Evolutionary conservation across 345 rosid genomes (phyloP), one percentile per base, ranked within the genome.

Genomic region (Pugionium dolabratum): DNA sequence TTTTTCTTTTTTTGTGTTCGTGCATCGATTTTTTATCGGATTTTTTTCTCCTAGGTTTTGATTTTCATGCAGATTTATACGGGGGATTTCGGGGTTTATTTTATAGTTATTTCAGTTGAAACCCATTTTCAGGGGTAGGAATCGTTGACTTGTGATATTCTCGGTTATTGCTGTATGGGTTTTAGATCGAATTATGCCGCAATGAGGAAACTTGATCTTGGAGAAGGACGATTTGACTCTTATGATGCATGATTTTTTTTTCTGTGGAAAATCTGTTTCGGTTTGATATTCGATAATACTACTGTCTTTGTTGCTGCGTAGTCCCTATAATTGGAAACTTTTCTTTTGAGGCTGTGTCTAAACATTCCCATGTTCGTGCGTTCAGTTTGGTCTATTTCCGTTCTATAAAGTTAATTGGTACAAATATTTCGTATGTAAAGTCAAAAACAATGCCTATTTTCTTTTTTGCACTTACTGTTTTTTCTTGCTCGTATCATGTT

Each of bases 81-180:
- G 1, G 5, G n/a, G 2, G 44, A 40, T 40, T 8, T 36, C 41
- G 54, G 69, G 4, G 41, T 30, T 30, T 54, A 11, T 44, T 30
- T 5, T 6, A 18, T n/a, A 11, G 40, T 58, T 27, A 7, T 56
- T 29, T 42, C 5, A 30, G 66, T 52, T 59, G 52, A 8, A 31
- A 52, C 41, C 76, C 71, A 27, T 58, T 64, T 65, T 48, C 18
- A 45, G 3, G 59, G 59, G 53, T 48, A 40, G 56, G 25, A 8
- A 51, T 62, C 78, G 77, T 74, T 74, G 73, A 74, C 77, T 57
- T 59, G 68, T 54, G 74, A 8, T 62, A 2, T 58, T 44, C 62
- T 61, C 54, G 59, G 59, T 62, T 44, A 1, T n/a, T 54, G 5
- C 7, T 34, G 35, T 59, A 5, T 36, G 6, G 63, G 2, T 52